Percentiles rank a stretch among this genome's conserved stretches.
Evolutionary conservation across 75 land plant species (phyloP).

Genomic region (Selaginella moellendorffii): DNA sequence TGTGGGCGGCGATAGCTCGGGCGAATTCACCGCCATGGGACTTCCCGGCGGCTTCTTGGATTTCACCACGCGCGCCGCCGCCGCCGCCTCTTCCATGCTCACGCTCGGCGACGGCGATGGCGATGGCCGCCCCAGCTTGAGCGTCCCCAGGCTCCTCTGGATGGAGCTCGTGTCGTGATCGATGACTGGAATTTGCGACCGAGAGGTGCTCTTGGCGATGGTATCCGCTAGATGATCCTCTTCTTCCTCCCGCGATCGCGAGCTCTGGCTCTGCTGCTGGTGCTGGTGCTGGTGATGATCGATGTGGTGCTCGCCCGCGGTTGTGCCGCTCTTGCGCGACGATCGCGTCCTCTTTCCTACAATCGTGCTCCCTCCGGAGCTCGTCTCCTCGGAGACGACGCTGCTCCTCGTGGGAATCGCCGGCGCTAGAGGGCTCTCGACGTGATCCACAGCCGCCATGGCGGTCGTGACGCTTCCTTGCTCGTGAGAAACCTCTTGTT

Average conservation of each 20-base stretch:
- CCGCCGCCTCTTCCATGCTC: background rate
- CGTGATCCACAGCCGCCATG: background rate
- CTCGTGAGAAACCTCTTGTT: too few species aligned
- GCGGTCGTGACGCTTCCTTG: background rate
- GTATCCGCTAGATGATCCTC: too few species aligned
- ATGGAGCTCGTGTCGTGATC: background rate
- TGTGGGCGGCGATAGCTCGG: conserved; percentile 25
- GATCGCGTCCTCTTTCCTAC: background rate
- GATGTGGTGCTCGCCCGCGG: too few species aligned
- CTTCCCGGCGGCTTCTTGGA: too few species aligned
- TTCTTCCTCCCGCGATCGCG: background rate
- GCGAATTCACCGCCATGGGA: conserved; percentile 1
- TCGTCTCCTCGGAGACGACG: background rate
- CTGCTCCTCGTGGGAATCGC: background rate
- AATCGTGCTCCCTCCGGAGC: background rate
- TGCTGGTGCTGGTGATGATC: too few species aligned
- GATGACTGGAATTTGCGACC: too few species aligned
- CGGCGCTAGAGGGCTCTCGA: background rate
- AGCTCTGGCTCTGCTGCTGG: background rate
- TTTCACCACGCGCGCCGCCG: too few species aligned
- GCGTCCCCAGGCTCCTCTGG: background rate
- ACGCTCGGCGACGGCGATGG: background rate
- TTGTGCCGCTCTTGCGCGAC: background rate
- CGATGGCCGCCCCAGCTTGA: background rate
- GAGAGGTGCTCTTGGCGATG: too few species aligned